Conservation (phyloP, 2,329 filamentous ascomycete species). For the Scedosporium boydii region DNA sequence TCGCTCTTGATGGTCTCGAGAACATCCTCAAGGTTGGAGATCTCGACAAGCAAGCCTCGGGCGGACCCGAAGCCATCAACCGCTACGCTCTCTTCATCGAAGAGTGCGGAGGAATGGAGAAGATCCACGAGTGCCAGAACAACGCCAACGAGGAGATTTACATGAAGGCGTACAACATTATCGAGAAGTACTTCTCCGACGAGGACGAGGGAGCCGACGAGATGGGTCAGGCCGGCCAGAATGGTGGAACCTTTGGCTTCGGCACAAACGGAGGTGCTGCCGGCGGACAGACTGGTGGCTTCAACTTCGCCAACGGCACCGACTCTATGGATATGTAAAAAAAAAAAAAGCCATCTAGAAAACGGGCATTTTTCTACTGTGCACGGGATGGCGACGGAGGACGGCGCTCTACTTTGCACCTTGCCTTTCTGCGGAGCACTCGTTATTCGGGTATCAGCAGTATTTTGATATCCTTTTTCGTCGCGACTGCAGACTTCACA, state of each 20-base stretch:
- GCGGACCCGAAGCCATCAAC: slow-evolving; percentile 75
- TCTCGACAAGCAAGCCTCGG: slow-evolving; percentile 87
- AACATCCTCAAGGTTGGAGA: slow-evolving; percentile 99
- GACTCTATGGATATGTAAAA: slow-evolving; percentile 58
- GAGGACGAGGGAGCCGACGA: slow-evolving; percentile 92
- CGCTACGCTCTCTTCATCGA: slow-evolving; percentile 96
- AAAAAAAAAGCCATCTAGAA: slow-evolving; percentile 17
- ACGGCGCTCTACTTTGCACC: not conserved
- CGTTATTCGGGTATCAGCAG: not conserved
- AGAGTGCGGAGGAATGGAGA: slow-evolving; percentile 98
- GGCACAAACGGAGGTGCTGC: slow-evolving; percentile 46
- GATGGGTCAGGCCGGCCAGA: slow-evolving; percentile 54
- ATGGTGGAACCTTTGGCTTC: slow-evolving; percentile 71
- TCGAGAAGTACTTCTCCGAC: slow-evolving; percentile 99
- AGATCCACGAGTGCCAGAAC: slow-evolving; percentile 99
- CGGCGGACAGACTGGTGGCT: slow-evolving; percentile 63
- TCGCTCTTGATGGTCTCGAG: slow-evolving; percentile 93
- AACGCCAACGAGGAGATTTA: slow-evolving; percentile 99
- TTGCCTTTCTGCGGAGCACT: not conserved
- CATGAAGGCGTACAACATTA: slow-evolving; percentile 99
- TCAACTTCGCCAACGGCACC: slow-evolving; percentile 78
- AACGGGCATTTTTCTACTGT: slow-evolving; percentile 1
- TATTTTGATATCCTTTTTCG: not conserved
- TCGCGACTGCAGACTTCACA: not conserved
- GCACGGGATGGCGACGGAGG: not conserved